These are phyloP conservation scores for Pyrenophora graminea DNA, from an alignment of 2,329 filamentous ascomycete species.

Conservation along the genomic window DNA sequence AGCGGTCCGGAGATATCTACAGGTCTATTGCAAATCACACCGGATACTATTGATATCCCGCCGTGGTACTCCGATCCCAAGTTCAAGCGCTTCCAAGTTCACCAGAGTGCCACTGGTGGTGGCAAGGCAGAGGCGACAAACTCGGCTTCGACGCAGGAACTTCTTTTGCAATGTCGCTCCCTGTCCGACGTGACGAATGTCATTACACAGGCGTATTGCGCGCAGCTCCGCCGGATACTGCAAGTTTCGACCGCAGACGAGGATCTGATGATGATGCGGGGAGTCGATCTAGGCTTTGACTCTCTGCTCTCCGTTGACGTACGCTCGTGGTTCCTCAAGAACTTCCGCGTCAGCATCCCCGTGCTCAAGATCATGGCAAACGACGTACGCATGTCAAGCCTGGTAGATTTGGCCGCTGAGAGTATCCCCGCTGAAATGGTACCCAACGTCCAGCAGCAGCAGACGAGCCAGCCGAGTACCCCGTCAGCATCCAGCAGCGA, in stretches of 20 bases:
- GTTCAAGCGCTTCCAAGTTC: background rate
- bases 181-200: background rate
- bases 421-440: too few relatives aligned
- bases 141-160: background rate
- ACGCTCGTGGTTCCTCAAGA: constrained; percentile 46
- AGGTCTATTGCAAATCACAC: background rate
- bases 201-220: too few relatives aligned
- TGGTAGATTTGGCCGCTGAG: too few relatives aligned
- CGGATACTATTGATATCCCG: background rate
- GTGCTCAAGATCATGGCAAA: constrained; percentile 27
- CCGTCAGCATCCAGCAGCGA: too few relatives aligned
- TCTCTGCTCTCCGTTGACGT: constrained; percentile 46
- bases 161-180: background rate
- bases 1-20: constrained; percentile 3
- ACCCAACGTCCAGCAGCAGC: too few relatives aligned
- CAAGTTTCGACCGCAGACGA: background rate
- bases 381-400: constrained; percentile 11
- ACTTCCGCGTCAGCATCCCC: constrained; percentile 33
- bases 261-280: background rate
- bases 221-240: too few relatives aligned
- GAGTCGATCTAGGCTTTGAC: constrained; percentile 31
- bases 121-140: background rate
- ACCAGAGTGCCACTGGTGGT: background rate
- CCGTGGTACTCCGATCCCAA: background rate
- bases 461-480: too few relatives aligned